Base-by-base conservation (phyloP, 2,329 filamentous ascomycete genomes). In the Fusarium metavorans region DNA sequence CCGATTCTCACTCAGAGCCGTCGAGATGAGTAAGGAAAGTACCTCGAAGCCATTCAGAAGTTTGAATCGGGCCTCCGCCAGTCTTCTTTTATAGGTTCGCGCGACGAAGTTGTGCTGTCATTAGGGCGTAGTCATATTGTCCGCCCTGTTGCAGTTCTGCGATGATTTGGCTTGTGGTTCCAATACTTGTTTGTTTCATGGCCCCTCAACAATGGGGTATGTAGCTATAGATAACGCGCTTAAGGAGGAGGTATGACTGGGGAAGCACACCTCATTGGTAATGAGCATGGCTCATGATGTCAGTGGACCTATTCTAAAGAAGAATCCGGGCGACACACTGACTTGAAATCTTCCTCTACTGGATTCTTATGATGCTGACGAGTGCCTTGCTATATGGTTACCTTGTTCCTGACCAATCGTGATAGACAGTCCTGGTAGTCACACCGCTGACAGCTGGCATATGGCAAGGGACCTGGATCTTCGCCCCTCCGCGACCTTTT, bases 11-110 rank as follows among this genome's bases (percentile, higher is more conserved):
- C 23, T 13, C 2, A 3, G 23, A 48, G 8, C 5, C 4, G 7
- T 48, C 43, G 7, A 10, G 4, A 20, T 8, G 5, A 18, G 5
- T 25, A 4, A 10, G 8, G 5, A 48, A 18, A 48, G 23, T 14
- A 5, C 2, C 14, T 10, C 0, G 2, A 25, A 16, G 7, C 7
- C 4, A 6, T 16, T 25, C 5, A 2, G 14, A 7, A 7, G 43
- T 48, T 25, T 25, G 23, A 5, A 18, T 25, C 1, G 14, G 5
- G 7, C 14, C 6, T 16, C 43, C 14, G 2, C 23, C 23, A 6
- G 23, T 45, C 14, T 7, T 45, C 20, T 45, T 4, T 25, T 45
- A 7, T 45, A 2, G 6, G 7, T 45, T 45, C 13, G 11, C 41
- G 41, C 41, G 0, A 4, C 20, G 6, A 23, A 25, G 23, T 1